Evolutionary conservation across 495 filamentous ascomycete species (phyloP), one percentile per base, ranked within the genome.

Genomic region (Aspergillus funiculosus): DNA sequence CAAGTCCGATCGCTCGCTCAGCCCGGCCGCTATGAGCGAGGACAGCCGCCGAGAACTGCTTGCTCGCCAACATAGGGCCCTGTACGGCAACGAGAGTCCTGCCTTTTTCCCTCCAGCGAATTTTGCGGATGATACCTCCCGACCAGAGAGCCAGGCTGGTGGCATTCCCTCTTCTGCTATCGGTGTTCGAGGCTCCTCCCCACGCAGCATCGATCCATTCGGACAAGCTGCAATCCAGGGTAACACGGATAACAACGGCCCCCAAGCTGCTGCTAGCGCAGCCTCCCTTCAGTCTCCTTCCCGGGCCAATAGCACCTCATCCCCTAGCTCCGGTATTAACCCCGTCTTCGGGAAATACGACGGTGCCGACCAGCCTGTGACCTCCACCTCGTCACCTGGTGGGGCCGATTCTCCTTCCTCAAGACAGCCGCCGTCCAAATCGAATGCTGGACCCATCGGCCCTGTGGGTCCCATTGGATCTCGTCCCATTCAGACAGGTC

Each of bases 41-140:
- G 92, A 97, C 39, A 89, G 94, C 48, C 89, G 92, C 58, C 91
- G 92, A 48, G 89, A 96, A 47, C 80, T 98, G 56, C 91, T 98
- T 57, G 85, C 89, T 54, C 90, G 90, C 59, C 92, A 98, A 66
- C 89, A 92, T 63, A 85, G 83, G 52, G 89, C 89, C 37, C 67
- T 98, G 53, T 98, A 95, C 65, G 87, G 87, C 61, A 78, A 81
- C 49, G 82, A 90, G 48, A 78, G 76, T 57, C 76, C 65, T 39
- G 61, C 66, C 30, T 89, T 78, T 63, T 72, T 74, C 48, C 79
- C 79, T 42, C 68, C 69, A 32, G 77, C 64, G 46, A 75, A 65
- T 52, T 81, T 85, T 60, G 69, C 69, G 22, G 80, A 86, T 46
- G 87, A 91, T 36, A 67, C 67, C 29, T 64, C 79, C 30, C 80